Base-by-base conservation (phyloP, 305 asterid genomes). In the Ilex paraguariensis region DNA sequence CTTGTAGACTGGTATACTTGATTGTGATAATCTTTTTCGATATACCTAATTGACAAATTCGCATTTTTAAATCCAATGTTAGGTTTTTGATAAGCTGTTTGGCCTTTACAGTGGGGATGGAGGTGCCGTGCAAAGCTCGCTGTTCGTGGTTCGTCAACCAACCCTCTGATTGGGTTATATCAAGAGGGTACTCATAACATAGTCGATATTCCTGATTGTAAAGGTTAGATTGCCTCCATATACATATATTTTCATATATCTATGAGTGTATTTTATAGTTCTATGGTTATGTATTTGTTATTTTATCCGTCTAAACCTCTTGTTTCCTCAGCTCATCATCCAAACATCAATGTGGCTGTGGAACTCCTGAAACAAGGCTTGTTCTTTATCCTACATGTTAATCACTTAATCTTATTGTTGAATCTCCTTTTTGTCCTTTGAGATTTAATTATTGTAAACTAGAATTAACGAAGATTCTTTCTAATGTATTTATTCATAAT, bases 181-280 rank as follows among this genome's bases (percentile, higher is more conserved):
- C 84, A 83, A 74, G 95, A 86, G 77, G 95, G 92, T 52, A 88
- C 90, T 61, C 98, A 91, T 66, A 83, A 84, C 70, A 78, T 85
- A 13, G 87, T 88, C 61, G 95, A 88, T 70, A 91, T 91, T 74
- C 98, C 96, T 48, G 94, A 84, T 53, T 91, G 98, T 84, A 70
- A 70, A 83, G 96, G 98, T 88, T 46, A 56, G 50, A 49, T 21
- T 31, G 11, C 53, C 53, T 11, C 16, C 4, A 11, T 11, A 49
- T 49, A 49, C 53, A 49, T 36, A 36, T 36, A 36, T 36, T 36
- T 36, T 36, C 9, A 36, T 36, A 36, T 36, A 36, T 49, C 53
- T 49, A 12, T 49, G 16, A 4, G 16, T 49, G 16, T n/a, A 12
- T 49, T 7, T 49, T 12, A 49, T 49, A 4, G 11, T 11, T 49